Percentiles rank a stretch among this genome's conserved stretches.
Conservation (phyloP, 495 filamentous ascomycete species). For the Neohortaea acidophila region DNA sequence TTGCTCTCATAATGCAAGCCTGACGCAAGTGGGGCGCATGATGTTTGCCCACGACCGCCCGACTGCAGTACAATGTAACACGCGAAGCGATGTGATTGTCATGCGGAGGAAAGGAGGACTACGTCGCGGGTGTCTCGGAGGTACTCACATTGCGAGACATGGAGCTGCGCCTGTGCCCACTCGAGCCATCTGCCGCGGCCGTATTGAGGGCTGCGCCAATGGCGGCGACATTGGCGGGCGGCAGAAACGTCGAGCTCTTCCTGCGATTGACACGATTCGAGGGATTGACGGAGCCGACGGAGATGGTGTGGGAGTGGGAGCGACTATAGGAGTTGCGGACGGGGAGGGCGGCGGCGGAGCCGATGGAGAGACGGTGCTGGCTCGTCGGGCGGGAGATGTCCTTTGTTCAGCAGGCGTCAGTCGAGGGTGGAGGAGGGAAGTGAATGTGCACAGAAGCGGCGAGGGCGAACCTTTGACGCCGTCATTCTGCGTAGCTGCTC, state of each 20-base stretch:
- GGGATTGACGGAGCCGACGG: slow-evolving; percentile 61
- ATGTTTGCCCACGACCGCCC: too few species aligned
- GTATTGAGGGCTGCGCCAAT: slow-evolving; percentile 55
- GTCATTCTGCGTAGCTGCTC: too few species aligned
- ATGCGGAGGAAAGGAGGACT: too few species aligned
- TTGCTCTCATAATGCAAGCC: too few species aligned
- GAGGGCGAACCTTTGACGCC: slow-evolving; percentile 12
- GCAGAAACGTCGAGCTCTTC: slow-evolving; percentile 77
- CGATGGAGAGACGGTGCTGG: slow-evolving; percentile 29
- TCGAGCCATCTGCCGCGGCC: slow-evolving; percentile 18
- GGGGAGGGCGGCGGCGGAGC: slow-evolving; percentile 23
- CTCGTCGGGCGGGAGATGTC: slow-evolving; percentile 25
- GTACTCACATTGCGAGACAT: slow-evolving; percentile 17
- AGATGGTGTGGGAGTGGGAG: slow-evolving; percentile 69
- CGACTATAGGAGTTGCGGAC: slow-evolving; percentile 43
- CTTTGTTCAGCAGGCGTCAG: slow-evolving; percentile 4
- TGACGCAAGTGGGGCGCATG: too few species aligned
- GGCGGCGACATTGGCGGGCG: slow-evolving; percentile 57
- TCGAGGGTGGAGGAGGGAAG: not conserved
- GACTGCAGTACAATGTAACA: too few species aligned
- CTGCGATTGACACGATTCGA: slow-evolving; percentile 66
- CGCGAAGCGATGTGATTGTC: too few species aligned
- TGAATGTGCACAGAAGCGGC: not conserved
- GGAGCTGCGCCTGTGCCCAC: slow-evolving; percentile 27
- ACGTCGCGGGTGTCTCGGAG: too few species aligned